Evolutionary conservation across 768 basidiomycete genomes (phyloP).

Genomic region (Amanita exitialis): DNA sequence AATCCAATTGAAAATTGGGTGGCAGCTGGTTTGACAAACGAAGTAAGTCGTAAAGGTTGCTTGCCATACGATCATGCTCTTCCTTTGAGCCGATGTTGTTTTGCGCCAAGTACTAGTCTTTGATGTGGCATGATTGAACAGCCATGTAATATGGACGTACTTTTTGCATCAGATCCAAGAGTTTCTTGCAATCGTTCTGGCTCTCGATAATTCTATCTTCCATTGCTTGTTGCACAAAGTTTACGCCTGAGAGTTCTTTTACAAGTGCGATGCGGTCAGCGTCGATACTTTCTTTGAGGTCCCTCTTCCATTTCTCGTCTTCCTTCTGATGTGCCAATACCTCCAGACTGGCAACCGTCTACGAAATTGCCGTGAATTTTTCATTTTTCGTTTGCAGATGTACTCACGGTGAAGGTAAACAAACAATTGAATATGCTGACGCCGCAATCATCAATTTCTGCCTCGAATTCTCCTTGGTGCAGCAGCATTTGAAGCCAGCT

Average conservation of each 20-base stretch:
- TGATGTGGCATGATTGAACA: neutral
- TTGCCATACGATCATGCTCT: constrained; percentile 32
- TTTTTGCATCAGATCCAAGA: constrained; percentile 43
- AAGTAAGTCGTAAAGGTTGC: constrained; percentile 42
- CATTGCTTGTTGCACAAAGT: constrained; percentile 29
- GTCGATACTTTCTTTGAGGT: neutral
- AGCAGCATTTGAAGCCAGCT: constrained; percentile 30
- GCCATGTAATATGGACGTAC: constrained; percentile 15
- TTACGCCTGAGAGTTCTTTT: constrained; percentile 30
- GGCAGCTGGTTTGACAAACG: constrained; percentile 33
- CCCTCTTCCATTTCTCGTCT: constrained; percentile 1
- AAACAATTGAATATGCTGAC: constrained; percentile 34
- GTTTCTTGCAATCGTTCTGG: constrained; percentile 21
- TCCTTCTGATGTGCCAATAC: neutral
- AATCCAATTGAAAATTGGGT: constrained; percentile 37
- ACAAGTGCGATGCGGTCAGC: constrained; percentile 9
- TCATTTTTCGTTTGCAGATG: neutral
- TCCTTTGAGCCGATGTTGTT: constrained; percentile 21
- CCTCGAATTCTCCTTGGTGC: constrained; percentile 31
- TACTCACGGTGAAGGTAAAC: constrained; percentile 32
- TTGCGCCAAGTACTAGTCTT: constrained; percentile 21
- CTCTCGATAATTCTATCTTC: constrained; percentile 21
- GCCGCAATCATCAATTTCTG: constrained; percentile 37
- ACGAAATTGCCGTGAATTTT: constrained; percentile 19
- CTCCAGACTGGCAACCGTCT: constrained; percentile 11